phyloP scores from a whole-genome alignment of 2,329 filamentous ascomycete species.

The Beauveria caledonica region DNA sequence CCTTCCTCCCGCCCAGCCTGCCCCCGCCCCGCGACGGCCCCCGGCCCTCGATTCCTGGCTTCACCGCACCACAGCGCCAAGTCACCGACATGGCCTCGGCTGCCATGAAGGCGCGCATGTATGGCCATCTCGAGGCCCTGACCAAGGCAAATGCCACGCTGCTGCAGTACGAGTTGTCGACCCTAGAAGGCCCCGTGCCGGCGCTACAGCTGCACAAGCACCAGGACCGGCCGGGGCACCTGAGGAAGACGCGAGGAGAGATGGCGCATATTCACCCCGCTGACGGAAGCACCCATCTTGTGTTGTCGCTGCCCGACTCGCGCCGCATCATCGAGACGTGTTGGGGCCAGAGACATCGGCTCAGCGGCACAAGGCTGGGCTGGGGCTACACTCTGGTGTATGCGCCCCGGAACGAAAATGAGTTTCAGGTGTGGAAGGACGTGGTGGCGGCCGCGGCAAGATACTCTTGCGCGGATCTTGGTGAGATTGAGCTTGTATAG shows the following conservation, averaged over 20 bases:
- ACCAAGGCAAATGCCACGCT: constrained; percentile 3
- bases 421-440: constrained; percentile 15
- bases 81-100: constrained; percentile 9
- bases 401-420: constrained; percentile 13
- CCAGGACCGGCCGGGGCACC: constrained; percentile 1
- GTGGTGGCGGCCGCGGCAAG: constrained; percentile 12
- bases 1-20: constrained; percentile 10
- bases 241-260: constrained; percentile 19
- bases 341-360: constrained; percentile 32
- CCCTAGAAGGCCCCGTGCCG: constrained; percentile 15
- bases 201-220: constrained; percentile 14
- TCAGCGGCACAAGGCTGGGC: constrained; percentile 16
- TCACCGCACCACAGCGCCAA: constrained; percentile 17
- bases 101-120: constrained; percentile 14
- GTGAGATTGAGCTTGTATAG: not conserved
- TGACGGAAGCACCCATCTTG: constrained; percentile 31
- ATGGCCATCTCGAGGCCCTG: constrained; percentile 11
- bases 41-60: constrained; percentile 12
- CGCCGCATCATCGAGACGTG: constrained; percentile 23
- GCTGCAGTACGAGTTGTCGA: constrained; percentile 13
- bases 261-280: constrained; percentile 27
- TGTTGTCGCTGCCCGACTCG: constrained; percentile 29
- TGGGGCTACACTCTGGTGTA: constrained; percentile 17
- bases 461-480: constrained; percentile 13
- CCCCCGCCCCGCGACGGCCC: constrained; percentile 8